Evolutionary conservation across 2,329 filamentous ascomycete species (phyloP).

Genomic region (Lizonia empirigonia): DNA sequence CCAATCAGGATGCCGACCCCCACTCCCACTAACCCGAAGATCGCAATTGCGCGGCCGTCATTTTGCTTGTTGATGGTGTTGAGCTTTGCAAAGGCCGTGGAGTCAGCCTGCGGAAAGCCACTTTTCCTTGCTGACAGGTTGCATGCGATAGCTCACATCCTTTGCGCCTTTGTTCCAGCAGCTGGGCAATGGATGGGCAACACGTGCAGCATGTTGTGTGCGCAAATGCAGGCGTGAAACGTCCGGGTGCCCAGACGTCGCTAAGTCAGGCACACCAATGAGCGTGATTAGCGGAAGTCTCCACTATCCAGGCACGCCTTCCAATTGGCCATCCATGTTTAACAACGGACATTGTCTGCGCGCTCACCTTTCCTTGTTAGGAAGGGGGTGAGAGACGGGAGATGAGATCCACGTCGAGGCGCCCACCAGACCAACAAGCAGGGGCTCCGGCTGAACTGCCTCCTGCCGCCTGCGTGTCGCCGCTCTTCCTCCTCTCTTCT

Average conservation of each 20-base stretch:
- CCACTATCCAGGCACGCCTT: conserved; percentile 25
- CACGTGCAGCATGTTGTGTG: conserved; percentile 27
- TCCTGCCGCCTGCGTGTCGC: conserved; percentile 31
- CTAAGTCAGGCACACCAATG: conserved; percentile 44
- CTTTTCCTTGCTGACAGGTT: background rate
- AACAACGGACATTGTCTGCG: conserved; percentile 28
- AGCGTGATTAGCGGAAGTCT: background rate
- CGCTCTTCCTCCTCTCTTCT: conserved; percentile 30
- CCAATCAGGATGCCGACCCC: conserved; percentile 22
- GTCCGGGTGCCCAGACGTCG: conserved; percentile 26
- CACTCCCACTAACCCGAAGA: conserved; percentile 33
- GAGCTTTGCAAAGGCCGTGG: conserved; percentile 3
- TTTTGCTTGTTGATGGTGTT: conserved; percentile 14
- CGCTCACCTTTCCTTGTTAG: conserved; percentile 21
- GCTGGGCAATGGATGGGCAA: conserved; percentile 25
- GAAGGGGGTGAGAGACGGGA: conserved; percentile 21
- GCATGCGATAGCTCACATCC: conserved; percentile 19
- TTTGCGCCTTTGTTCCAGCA: conserved; percentile 18
- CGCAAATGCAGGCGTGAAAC: conserved; percentile 18
- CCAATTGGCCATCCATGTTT: conserved; percentile 36
- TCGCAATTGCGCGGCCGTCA: conserved; percentile 39
- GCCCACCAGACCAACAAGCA: conserved; percentile 22
- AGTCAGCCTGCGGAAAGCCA: conserved; percentile 5
- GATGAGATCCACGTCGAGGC: conserved; percentile 33
- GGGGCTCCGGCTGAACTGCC: conserved; percentile 25